Percentiles rank a stretch among this genome's conserved stretches.
Evolutionary conservation across 331 rosid species (phyloP).

Genomic region (Acacia concinna): DNA sequence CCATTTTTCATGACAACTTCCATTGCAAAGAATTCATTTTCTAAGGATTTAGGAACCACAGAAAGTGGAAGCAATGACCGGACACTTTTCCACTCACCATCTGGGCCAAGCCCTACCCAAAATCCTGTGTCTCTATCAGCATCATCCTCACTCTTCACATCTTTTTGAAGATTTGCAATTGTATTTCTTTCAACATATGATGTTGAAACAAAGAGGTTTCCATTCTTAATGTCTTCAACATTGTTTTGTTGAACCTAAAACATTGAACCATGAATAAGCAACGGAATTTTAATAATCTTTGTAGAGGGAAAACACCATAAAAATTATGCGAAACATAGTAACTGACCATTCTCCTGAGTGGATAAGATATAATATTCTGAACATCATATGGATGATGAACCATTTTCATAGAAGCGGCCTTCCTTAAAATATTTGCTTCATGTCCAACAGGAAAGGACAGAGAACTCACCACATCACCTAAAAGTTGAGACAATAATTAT

Average conservation of each 20-base stretch:
- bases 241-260: constrained; percentile 56
- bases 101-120: constrained; percentile 68
- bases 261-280: constrained; percentile 26
- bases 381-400: constrained; percentile 53
- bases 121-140: constrained; percentile 76
- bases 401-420: constrained; percentile 78
- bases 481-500: constrained; percentile 3
- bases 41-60: constrained; percentile 69
- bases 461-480: constrained; percentile 94
- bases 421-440: constrained; percentile 65
- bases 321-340: constrained; percentile 29
- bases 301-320: constrained; percentile 3
- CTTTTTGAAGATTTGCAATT: constrained; percentile 64
- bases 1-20: constrained; percentile 91
- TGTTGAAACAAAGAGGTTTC: constrained; percentile 67
- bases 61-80: constrained; percentile 87
- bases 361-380: constrained; percentile 53
- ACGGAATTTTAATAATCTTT: constrained; percentile 1
- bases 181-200: constrained; percentile 81
- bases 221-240: constrained; percentile 49
- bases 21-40: constrained; percentile 73
- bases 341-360: constrained; percentile 71
- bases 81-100: constrained; percentile 74
- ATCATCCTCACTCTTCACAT: constrained; percentile 40
- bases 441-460: constrained; percentile 85